Conservation (phyloP, 2,329 filamentous ascomycete genomes). For the Hirsutella thompsonii region DNA sequence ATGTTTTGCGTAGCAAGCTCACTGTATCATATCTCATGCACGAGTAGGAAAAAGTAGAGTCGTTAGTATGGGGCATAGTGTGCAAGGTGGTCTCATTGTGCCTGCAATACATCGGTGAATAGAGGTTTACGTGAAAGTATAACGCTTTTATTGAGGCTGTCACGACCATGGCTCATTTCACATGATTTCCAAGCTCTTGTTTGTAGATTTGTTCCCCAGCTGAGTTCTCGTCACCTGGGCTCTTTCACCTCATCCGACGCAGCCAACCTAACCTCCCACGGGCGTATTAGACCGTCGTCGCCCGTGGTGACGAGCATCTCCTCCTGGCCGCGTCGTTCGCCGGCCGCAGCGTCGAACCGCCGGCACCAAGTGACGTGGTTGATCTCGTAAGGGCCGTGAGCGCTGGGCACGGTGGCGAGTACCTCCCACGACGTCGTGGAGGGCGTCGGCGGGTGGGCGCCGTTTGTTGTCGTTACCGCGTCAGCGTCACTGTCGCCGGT, state of each 20-base stretch:
- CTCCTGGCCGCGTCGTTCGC: conserved; percentile 43
- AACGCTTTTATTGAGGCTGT: no score
- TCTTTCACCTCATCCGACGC: background rate
- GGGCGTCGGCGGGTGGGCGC: background rate
- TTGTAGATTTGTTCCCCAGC: conserved; percentile 1
- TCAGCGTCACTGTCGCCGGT: conserved; percentile 7
- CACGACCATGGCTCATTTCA: no score
- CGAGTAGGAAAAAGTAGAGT: conserved; percentile 2
- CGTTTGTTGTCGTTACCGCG: background rate
- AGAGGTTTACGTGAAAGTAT: no score
- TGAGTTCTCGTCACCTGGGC: no score
- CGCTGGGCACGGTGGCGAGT: conserved; percentile 54
- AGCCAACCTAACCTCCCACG: conserved; percentile 51
- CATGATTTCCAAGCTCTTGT: background rate
- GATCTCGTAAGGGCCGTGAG: conserved; percentile 86
- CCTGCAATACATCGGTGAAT: background rate
- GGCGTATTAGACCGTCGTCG: conserved; percentile 77
- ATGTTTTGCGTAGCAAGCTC: conserved; percentile 5
- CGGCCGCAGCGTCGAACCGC: conserved; percentile 54
- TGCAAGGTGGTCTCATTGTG: background rate
- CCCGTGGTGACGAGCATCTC: conserved; percentile 86
- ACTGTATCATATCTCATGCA: conserved; percentile 6
- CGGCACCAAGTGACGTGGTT: conserved; percentile 86
- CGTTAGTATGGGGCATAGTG: background rate
- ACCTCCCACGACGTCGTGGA: conserved; percentile 53